These are phyloP conservation scores for Phlyctochytrium arcticum DNA, from an alignment of 192 early-diverging fungal species.

Conservation along the genomic window DNA sequence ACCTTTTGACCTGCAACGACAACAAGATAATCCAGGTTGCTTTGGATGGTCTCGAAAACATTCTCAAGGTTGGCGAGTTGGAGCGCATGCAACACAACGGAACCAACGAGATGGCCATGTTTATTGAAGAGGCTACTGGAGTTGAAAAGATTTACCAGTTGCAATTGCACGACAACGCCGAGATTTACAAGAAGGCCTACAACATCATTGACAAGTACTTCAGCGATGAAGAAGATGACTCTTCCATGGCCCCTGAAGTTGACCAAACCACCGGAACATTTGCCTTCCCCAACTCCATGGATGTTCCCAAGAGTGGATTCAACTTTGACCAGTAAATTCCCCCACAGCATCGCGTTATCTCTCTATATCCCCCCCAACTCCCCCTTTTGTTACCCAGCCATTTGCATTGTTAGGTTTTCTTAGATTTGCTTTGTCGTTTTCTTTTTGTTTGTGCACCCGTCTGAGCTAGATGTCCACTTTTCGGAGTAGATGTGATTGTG, in stretches of 20 bases:
- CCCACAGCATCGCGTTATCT: neutral
- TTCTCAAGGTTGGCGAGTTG: conserved; percentile 91
- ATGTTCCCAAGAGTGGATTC: conserved; percentile 79
- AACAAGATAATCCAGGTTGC: conserved; percentile 96
- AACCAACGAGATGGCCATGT: conserved; percentile 82
- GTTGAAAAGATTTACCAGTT: conserved; percentile 94
- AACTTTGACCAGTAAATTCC: conserved; percentile 50
- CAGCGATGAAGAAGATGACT: conserved; percentile 69
- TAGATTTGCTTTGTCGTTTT: too few species aligned
- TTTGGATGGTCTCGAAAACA: conserved; percentile 97
- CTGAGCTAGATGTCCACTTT: too few species aligned
- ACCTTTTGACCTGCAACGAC: conserved; percentile 85
- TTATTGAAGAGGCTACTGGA: conserved; percentile 90
- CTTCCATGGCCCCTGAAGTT: conserved; percentile 64
- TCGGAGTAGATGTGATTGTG: too few species aligned
- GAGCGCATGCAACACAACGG: conserved; percentile 63
- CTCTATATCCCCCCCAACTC: too few species aligned
- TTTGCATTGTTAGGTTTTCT: too few species aligned
- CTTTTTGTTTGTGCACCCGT: too few species aligned
- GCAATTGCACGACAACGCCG: conserved; percentile 92
- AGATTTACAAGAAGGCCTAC: conserved; percentile 97
- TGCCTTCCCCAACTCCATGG: conserved; percentile 56
- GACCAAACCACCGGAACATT: conserved; percentile 74
- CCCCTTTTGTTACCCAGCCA: too few species aligned
- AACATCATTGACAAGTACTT: conserved; percentile 96